Evolutionary conservation across 2,329 filamentous ascomycete genomes (phyloP).

Genomic region (Cercospora janseana): DNA sequence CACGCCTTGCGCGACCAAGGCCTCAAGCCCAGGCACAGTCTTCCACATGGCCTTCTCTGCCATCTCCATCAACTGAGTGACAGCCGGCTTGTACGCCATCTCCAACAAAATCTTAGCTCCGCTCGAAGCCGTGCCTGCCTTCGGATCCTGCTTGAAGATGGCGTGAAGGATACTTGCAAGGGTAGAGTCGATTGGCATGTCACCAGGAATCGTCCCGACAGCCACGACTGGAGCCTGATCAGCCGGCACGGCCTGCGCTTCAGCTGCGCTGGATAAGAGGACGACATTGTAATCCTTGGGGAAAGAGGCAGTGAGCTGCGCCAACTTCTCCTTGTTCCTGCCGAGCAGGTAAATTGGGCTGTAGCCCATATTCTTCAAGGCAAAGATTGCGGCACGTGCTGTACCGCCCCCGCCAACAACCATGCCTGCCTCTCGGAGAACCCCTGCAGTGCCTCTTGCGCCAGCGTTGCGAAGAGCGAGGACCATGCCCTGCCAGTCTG

Average conservation of each 20-base stretch:
- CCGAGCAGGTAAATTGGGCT: constrained; percentile 84
- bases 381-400: constrained; percentile 84
- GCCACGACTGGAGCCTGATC: constrained; percentile 64
- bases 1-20: constrained; percentile 78
- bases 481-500: constrained; percentile 92
- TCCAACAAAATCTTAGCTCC: constrained; percentile 69
- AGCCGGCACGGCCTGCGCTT: constrained; percentile 50
- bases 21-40: constrained; percentile 83
- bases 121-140: constrained; percentile 42
- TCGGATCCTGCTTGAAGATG: constrained; percentile 52
- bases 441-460: constrained; percentile 44
- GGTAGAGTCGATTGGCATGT: constrained; percentile 71
- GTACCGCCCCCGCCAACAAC: constrained; percentile 92
- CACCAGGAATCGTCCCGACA: constrained; percentile 87
- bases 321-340: constrained; percentile 67
- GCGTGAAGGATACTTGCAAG: constrained; percentile 64
- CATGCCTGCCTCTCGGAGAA: constrained; percentile 59
- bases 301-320: constrained; percentile 68
- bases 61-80: constrained; percentile 81
- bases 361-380: constrained; percentile 79
- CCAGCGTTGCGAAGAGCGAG: constrained; percentile 71
- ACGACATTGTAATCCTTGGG: constrained; percentile 68
- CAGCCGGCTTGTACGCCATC: constrained; percentile 91
- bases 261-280: constrained; percentile 56
- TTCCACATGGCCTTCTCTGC: constrained; percentile 76